Evolutionary conservation across 306 rosid species (phyloP).

Genomic region (Hippophae gyantsensis): DNA sequence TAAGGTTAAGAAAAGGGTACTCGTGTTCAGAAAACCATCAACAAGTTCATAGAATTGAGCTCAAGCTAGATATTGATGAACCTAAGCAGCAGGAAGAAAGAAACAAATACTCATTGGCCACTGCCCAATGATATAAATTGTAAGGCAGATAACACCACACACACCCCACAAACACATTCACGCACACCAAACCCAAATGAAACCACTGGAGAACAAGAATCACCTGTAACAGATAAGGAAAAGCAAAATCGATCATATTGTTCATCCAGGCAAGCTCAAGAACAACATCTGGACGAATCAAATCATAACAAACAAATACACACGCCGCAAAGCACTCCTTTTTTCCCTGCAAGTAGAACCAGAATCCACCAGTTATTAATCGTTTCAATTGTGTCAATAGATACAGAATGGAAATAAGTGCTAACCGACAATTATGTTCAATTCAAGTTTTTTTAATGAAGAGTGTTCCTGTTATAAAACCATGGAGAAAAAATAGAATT

Average conservation of each 20-base stretch:
- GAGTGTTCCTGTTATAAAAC: no score
- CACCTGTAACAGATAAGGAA: conserved; percentile 90
- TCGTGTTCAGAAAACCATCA: no score
- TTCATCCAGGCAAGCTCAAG: conserved; percentile 96
- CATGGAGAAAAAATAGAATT: no score
- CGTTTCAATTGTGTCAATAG: background rate
- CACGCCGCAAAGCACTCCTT: conserved; percentile 98
- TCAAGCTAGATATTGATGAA: background rate
- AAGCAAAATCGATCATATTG: conserved; percentile 89
- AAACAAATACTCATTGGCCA: background rate
- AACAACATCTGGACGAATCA: conserved; percentile 72
- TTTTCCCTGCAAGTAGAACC: conserved; percentile 66
- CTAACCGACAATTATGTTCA: no score
- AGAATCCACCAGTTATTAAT: conserved; percentile 2
- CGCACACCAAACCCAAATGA: background rate
- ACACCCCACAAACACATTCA: no score
- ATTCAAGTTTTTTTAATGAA: no score
- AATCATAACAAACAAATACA: conserved; percentile 91
- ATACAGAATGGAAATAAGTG: no score
- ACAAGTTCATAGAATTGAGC: background rate
- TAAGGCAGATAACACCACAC: no score
- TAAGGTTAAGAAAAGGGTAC: background rate
- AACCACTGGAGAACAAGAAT: background rate
- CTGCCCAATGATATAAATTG: no score
- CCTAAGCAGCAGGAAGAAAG: background rate